Evolutionary conservation across 1,139 yeast species (phyloP), one percentile per base, ranked within the genome.

Genomic region (Scheffersomyces titani): DNA sequence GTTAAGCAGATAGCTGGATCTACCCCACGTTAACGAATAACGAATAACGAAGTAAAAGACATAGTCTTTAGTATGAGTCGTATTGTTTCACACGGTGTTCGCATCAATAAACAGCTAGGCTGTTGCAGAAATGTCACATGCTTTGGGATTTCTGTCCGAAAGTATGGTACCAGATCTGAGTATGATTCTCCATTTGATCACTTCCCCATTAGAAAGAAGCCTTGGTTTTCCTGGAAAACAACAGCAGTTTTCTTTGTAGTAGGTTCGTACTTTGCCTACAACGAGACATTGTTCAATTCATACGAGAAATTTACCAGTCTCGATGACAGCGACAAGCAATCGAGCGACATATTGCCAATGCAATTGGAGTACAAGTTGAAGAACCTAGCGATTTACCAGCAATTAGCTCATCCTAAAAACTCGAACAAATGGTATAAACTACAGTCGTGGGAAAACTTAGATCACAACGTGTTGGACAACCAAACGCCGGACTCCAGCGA

Each of bases 361-460:
- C 69, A 65, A 52, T 63, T 89, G 55, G 84, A 82, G 59, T 72
- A 73, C 52, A 75, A 86, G 57, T 70, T 89, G 56, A 77, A 81
- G 53, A 69, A 76, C 5, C 70, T 90, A 53, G 84, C 87, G 0
- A 70, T 88, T 1, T 88, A 85, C 54, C 75, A 82, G 59, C 66
- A 77, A 55, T 71, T 88, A 52, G 66, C 72, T 0, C 79, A 78
- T 54, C 74, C 80, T 6, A 67, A 62, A 30, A 65, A 70, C n/a
- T 72, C 78, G 18, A 77, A 80, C 18, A 69, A 73, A 18, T 87
- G 81, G 78, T 71, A 70, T 51, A 71, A 75, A 58, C 67, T 78
- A 19, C 77, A 86, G 54, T 84, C 90, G 3, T 87, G 91, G 90
- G 86, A 85, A 54, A 82, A 83, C 59, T 71, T 86, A 52, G 83